Percentiles rank a stretch among this genome's conserved stretches.
Conservation (phyloP, 2,329 filamentous ascomycete genomes). For the Daldinia sp. region DNA sequence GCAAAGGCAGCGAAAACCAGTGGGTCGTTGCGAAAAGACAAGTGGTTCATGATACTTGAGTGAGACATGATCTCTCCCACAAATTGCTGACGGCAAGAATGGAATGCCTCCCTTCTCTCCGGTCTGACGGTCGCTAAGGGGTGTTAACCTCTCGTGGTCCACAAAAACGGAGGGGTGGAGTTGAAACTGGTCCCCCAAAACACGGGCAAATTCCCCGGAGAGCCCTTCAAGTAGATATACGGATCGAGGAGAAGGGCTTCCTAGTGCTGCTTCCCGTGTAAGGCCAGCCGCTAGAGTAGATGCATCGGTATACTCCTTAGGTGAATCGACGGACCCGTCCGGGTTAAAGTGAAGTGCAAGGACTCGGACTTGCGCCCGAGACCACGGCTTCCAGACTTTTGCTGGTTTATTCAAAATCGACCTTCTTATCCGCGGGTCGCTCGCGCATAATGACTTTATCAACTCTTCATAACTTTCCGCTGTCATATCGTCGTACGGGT, state of each 20-base stretch:
- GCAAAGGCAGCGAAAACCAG: conserved; percentile 1
- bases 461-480: conserved; percentile 1
- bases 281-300: background rate
- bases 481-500: background rate
- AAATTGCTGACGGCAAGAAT: conserved; percentile 4
- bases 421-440: conserved; percentile 8
- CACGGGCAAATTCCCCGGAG: background rate
- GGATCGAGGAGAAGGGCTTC: background rate
- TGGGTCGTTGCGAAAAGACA: background rate
- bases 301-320: background rate
- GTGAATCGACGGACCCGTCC: background rate
- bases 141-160: conserved; percentile 6
- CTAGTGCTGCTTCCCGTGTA: background rate
- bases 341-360: background rate
- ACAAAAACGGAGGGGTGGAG: conserved; percentile 3
- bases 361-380: conserved; percentile 2
- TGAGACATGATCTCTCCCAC: conserved; percentile 5
- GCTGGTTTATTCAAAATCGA: conserved; percentile 3
- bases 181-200: conserved; percentile 2
- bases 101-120: conserved; percentile 10
- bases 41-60: conserved; percentile 8
- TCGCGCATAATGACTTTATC: background rate
- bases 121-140: background rate
- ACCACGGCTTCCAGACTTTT: conserved; percentile 5
- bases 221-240: conserved; percentile 10